phyloP scores from a whole-genome alignment of 305 asterid species.

The Fraxinus nigra region DNA sequence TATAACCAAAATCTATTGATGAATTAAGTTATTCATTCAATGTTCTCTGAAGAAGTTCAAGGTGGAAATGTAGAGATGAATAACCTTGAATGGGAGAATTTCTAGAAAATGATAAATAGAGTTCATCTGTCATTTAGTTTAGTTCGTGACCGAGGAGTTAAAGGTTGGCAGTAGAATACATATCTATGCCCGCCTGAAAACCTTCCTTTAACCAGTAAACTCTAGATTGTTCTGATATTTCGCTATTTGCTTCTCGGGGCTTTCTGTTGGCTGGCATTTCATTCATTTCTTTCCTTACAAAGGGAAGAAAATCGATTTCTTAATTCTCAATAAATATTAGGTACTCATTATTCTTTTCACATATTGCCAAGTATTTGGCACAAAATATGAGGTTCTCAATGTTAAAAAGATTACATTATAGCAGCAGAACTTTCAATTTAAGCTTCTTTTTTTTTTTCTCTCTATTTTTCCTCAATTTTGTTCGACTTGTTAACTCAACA shows the following conservation, averaged over 20 bases:
- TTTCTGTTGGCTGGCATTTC: neutral
- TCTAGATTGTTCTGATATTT: neutral
- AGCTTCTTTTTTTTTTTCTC: neutral
- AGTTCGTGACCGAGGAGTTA: too few relatives aligned
- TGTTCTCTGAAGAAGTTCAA: neutral
- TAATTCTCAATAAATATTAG: neutral
- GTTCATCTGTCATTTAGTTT: neutral
- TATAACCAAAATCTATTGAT: neutral
- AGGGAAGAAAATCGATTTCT: neutral
- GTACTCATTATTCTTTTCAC: neutral
- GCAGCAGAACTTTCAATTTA: slow-evolving; percentile 4
- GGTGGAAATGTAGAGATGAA: neutral
- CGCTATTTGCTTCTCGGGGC: neutral
- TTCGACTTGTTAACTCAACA: slow-evolving; percentile 8
- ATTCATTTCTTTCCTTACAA: neutral
- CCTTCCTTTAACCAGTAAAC: neutral
- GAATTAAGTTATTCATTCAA: neutral
- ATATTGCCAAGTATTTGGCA: neutral
- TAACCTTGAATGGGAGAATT: neutral
- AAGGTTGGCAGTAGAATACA: too few relatives aligned
- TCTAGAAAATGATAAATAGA: neutral
- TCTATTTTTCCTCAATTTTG: slow-evolving; percentile 5
- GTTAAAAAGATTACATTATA: slow-evolving; percentile 12
- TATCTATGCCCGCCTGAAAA: too few relatives aligned
- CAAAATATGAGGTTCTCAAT: slow-evolving; percentile 23